A percentile compares a stretch with the other conserved stretches of the same genome.
These are phyloP conservation scores for Boletus subparvulus DNA, from an alignment of 768 basidiomycete species.

Conservation along the genomic window DNA sequence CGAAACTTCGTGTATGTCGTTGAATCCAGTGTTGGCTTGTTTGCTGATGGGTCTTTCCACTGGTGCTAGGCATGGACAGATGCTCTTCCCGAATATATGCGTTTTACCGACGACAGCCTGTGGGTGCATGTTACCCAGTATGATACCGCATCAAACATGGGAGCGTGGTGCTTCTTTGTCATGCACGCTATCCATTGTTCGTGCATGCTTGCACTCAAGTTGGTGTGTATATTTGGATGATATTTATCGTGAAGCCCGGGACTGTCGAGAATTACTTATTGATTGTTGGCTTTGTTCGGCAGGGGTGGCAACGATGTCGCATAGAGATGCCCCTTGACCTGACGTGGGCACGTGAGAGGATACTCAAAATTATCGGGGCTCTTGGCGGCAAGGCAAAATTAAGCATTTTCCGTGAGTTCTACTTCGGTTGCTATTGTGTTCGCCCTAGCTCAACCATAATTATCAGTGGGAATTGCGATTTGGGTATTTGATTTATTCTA, in stretches of 20 bases:
- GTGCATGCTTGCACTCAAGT: slow-evolving; percentile 59
- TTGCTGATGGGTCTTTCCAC: slow-evolving; percentile 9
- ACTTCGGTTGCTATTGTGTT: slow-evolving; percentile 34
- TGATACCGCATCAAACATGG: slow-evolving; percentile 73
- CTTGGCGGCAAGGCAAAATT: slow-evolving; percentile 43
- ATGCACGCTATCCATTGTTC: slow-evolving; percentile 76
- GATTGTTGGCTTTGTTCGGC: not conserved
- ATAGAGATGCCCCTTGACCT: slow-evolving; percentile 25
- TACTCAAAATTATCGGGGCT: slow-evolving; percentile 39
- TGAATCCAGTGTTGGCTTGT: not conserved
- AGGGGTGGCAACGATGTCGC: slow-evolving; percentile 36
- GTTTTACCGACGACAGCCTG: slow-evolving; percentile 68
- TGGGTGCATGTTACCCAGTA: slow-evolving; percentile 72
- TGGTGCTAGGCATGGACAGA: slow-evolving; percentile 56
- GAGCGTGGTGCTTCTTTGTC: slow-evolving; percentile 78
- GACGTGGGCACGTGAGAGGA: slow-evolving; percentile 39
- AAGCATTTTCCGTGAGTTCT: slow-evolving; percentile 46
- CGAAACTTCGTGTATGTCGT: slow-evolving; percentile 39
- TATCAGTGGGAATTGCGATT: slow-evolving; percentile 57
- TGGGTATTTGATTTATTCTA: slow-evolving; percentile 48
- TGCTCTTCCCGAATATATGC: slow-evolving; percentile 68
- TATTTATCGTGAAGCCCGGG: not conserved
- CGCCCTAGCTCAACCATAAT: slow-evolving; percentile 11
- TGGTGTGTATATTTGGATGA: slow-evolving; percentile 44
- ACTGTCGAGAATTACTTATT: not conserved